Evolutionary conservation across 2,329 filamentous ascomycete genomes (phyloP), one percentile per base, ranked within the genome.

Genomic region (Monilinia fructicola): DNA sequence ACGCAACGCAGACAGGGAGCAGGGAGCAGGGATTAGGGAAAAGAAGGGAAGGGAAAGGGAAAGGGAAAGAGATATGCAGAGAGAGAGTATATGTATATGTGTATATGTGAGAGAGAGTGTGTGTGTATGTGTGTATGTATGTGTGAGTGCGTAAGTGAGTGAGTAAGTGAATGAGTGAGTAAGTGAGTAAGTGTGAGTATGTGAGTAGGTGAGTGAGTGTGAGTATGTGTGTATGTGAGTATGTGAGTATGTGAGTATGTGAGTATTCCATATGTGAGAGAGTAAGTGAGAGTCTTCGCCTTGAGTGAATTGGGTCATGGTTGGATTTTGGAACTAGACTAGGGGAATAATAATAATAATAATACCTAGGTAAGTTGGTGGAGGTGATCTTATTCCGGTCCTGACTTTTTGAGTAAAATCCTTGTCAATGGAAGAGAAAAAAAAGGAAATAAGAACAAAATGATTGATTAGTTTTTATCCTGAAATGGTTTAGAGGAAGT

Each of bases 341-440:
- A 48, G 56, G 56, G 56, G 26, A 42, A 42, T 42, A 10, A 40
- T 40, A 40, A 11, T 40, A 35, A 35, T n/a, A 62, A 28, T 23
- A 14, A 38, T 38, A 53, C n/a, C 44, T 54, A 42, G 26, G 31
- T n/a, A 62, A 35, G 48, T 54, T 53, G 35, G 38, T 26, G 50
- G 35, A 55, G 60, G 46, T 44, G 50, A 42, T 64, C 48, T 64
- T 64, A 54, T 64, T 64, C 60, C 18, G 60, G 48, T 63, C 60
- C 48, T 63, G 26, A 44, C 18, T 63, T 63, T 4, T n/a, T 5
- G 1, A 35, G 31, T 21, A 7, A 16, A n/a, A 54, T 54, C 60
- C 60, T 63, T 42, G 60, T 54, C 26, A 21, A n/a, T 16, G 16
- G 12, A 16, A 10, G 26, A 35, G 6, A 21, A 26, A 26, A 21